Base-by-base conservation (phyloP, 2,329 filamentous ascomycete species). In the Colletotrichum incanum region DNA sequence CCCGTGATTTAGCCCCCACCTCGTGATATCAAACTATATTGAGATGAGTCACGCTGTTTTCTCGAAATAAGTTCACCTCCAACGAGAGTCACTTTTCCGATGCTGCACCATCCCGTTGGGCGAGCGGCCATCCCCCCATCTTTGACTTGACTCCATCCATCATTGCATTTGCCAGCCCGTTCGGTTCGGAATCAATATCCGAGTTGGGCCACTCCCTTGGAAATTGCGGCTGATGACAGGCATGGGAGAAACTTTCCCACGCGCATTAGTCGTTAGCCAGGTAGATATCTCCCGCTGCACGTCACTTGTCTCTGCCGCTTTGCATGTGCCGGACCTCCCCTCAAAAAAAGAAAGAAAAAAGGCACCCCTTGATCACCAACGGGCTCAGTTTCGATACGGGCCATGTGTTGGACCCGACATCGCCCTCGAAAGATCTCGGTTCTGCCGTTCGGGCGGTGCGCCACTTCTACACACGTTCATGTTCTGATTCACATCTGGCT, bases 301-400 rank as follows among this genome's bases (percentile, higher is more conserved):
- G 18, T 60, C 64, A 58, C 16, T 18, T 37, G 37, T 59, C 43
- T 60, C 59, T 65, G 43, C 50, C 28, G 43, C 45, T 39, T 41
- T 28, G 23, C 55, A 41, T 28, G 34, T 62, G 50, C 63, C 34
- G 68, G 28, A 31, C 28, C 28, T 6, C 28, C 28, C 28, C 28
- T 5, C 28, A 3, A n/a, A n/a, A n/a, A n/a, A n/a, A n/a, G n/a
- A n/a, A n/a, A n/a, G n/a, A n/a, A n/a, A n/a, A n/a, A n/a, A n/a
- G n/a, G n/a, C 31, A 1, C 41, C 59, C 69, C 59, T 72, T 59
- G 69, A 39, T 59, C 52, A 56, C 47, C 54, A 55, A 64, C 39
- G 5, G 47, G 64, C 39, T 72, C 45, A 14, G 26, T 43, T 60
- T 3, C 28, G 43, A 26, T 39, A 37, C 31, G 14, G 14, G 47